These are phyloP conservation scores for Leccinum solheimii DNA, from an alignment of 1,284 basidiomycete species.

Conservation along the genomic window DNA sequence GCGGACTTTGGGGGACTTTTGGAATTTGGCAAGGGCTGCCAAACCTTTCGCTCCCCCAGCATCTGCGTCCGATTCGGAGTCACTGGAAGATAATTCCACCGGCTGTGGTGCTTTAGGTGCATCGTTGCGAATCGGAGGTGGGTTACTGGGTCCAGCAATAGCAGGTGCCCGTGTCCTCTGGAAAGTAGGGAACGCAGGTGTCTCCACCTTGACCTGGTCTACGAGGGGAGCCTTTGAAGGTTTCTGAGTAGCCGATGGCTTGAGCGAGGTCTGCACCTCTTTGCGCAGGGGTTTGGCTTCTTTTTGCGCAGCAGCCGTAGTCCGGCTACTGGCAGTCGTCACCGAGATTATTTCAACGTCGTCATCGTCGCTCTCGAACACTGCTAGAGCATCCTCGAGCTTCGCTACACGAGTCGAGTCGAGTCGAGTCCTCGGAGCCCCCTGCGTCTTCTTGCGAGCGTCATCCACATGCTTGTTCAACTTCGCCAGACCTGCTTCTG, in stretches of 20 bases:
- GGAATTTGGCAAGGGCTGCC: conserved; percentile 59
- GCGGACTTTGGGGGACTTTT: conserved; percentile 59
- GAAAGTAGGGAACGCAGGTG: conserved; percentile 38
- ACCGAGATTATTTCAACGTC: conserved; percentile 44
- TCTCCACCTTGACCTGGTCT: conserved; percentile 38
- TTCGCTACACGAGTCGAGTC: conserved; percentile 55
- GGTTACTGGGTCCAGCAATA: conserved; percentile 18
- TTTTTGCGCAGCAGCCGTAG: conserved; percentile 12
- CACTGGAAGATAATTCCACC: conserved; percentile 42
- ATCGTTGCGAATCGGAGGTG: conserved; percentile 30
- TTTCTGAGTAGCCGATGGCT: conserved; percentile 16
- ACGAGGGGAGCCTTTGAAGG: conserved; percentile 31
- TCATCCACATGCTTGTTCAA: conserved; percentile 61
- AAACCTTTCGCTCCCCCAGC: conserved; percentile 47
- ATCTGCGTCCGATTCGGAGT: conserved; percentile 58
- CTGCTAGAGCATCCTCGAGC: conserved; percentile 57
- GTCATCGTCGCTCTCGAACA: conserved; percentile 56
- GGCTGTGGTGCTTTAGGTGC: conserved; percentile 6
- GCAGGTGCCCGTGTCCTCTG: conserved; percentile 27
- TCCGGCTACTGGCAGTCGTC: conserved; percentile 17
- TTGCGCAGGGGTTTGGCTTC: conserved; percentile 24
- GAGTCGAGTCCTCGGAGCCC: conserved; percentile 51
- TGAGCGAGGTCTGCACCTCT: conserved; percentile 26
- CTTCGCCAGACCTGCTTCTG: conserved; percentile 51
- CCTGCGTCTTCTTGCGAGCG: conserved; percentile 48